Evolutionary conservation across 164 flowering plant species (phyloP), one percentile per base, ranked within the genome.

Genomic region (Nelumbo lutea): DNA sequence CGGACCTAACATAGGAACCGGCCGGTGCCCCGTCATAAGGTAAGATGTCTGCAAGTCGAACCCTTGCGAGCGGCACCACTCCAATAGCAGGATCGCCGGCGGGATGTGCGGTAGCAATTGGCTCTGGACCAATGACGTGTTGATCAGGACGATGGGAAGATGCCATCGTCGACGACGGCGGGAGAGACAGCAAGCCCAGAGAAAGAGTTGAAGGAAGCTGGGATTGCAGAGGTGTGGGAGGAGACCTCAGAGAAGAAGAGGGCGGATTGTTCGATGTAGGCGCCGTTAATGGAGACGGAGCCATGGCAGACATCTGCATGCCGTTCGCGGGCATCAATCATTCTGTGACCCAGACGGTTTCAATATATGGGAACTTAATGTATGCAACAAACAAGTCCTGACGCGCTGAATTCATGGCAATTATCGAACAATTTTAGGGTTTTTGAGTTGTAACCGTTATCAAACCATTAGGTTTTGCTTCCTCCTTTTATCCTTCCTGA

Each of bases 1-100:
- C 88, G 6, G 95, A 90, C 83, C 76, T 83, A 51, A 72, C 41
- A 65, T 88, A 94, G 15, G 78, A 51, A 47, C 72, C 78, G 6
- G 70, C 68, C 0, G 91, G 87, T 2, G 91, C 87, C n/a, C 98
- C 98, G 61, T 91, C 98, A 43, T 83, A 87, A 5, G 95, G 85
- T 50, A 74, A 43, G 9, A 94, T 83, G 45, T 94, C 98, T 2
- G 90, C 81, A 1, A 90, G 78, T 62, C 90, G 73, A 11, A 90
- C 84, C 68, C 90, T 82, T 0, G 87, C 79, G 40, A 79, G 64
- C 10, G 72, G 57, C 41, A 71, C 59, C 15, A 64, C 64, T 66
- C 70, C 41, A 9, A 46, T 38, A 9, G 65, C 14, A 2, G 72
- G 48, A 68, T 75, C 84, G 1, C 66, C 77, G 4, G 78, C 42